Evolutionary conservation across 495 filamentous ascomycete species (phyloP), one percentile per base, ranked within the genome.

Genomic region (Penicillium taxi): DNA sequence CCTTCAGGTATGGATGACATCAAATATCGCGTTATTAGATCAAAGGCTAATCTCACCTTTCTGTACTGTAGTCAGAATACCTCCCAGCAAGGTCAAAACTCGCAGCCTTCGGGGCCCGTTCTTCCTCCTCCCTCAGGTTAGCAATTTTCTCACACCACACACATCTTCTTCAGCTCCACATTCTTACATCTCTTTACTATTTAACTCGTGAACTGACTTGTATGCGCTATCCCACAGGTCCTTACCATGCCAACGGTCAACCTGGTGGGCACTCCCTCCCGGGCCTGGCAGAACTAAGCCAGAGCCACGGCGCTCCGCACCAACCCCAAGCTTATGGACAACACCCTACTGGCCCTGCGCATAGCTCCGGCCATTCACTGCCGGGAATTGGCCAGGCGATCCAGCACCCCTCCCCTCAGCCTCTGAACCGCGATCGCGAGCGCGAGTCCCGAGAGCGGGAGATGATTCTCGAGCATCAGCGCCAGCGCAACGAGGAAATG

Each of bases 401-500:
- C 55, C 63, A 66, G 39, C 72, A 72, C 36, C 66, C 61, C 7
- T 72, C 73, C 17, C 70, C 71, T 4, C 70, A 69, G 45, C 54
- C 63, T 15, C 43, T 75, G 27, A 67, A 71, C 38, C 62, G 63
- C 20, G 73, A 77, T 31, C 69, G 70, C 32, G 72, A 75, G 45
- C 59, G 67, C 27, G 72, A 74, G 38, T 64, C 63, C 7, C 49
- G 69, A 39, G 69, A 74, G 37, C 66, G 64, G 24, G 69, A 73
- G 24, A 48, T 66, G 34, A 50, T 67, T 13, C n/a, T n/a, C n/a
- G n/a, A n/a, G n/a, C n/a, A n/a, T n/a, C 67, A 73, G 44, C 55
- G 68, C 47, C 67, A 69, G 40, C 64, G 66, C 9, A 64, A 78
- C 45, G 75, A 82, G 59, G 76, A 81, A 39, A 64, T 74, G 54